Evolutionary conservation across 352 stramenopile genomes (phyloP).

Genomic region (Phytopythium sindhum): DNA sequence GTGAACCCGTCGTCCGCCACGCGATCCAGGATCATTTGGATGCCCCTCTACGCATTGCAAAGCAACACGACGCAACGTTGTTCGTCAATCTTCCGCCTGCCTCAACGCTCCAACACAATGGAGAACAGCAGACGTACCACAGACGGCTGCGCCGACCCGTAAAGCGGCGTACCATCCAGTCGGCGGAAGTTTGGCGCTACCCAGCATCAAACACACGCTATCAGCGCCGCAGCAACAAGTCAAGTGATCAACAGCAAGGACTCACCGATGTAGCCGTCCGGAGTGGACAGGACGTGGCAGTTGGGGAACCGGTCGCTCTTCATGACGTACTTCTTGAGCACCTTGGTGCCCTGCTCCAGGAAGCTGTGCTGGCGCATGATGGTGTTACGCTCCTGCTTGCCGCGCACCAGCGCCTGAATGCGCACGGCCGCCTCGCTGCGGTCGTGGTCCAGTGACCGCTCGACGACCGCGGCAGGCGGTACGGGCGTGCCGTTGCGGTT

Average conservation of each 20-base stretch:
- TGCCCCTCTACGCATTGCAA: constrained; percentile 44
- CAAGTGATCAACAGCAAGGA: neutral
- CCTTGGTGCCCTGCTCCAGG: constrained; percentile 68
- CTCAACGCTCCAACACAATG: neutral
- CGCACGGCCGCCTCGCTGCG: constrained; percentile 48
- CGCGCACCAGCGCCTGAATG: constrained; percentile 70
- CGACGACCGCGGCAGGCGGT: neutral
- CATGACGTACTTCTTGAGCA: constrained; percentile 83
- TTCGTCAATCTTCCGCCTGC: neutral
- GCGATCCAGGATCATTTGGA: constrained; percentile 64
- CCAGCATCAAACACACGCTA: neutral
- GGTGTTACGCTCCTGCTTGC: constrained; percentile 43
- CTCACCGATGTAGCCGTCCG: constrained; percentile 60
- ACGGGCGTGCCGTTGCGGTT: neutral
- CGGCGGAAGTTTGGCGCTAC: constrained; percentile 77
- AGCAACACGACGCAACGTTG: constrained; percentile 9
- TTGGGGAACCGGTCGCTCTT: constrained; percentile 81
- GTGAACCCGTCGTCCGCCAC: constrained; percentile 70
- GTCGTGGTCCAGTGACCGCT: neutral
- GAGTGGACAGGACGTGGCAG: constrained; percentile 66
- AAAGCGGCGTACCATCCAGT: constrained; percentile 63
- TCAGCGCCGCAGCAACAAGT: neutral
- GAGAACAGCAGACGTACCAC: constrained; percentile 30
- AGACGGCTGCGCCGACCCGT: constrained; percentile 70
- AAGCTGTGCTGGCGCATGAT: constrained; percentile 54